Conservation (phyloP, 768 basidiomycete genomes). For the Tricholoma saponaceum region DNA sequence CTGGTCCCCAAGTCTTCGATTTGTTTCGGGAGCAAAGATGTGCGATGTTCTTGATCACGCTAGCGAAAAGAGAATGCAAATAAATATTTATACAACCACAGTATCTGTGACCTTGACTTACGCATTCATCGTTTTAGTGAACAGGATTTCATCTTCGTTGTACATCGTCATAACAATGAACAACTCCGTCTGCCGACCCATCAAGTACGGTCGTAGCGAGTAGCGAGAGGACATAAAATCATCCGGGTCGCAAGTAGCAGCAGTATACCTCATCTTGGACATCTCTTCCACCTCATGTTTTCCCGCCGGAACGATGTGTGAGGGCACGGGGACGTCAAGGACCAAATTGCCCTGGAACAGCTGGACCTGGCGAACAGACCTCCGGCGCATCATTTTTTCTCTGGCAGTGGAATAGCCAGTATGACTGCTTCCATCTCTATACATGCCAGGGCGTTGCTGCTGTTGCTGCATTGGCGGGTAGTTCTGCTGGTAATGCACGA, state of each 20-base stretch:
- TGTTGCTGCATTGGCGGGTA: slow-evolving; percentile 55
- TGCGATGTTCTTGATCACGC: slow-evolving; percentile 84
- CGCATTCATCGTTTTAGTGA: slow-evolving; percentile 82
- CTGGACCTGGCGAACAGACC: slow-evolving; percentile 75
- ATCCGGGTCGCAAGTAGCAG: slow-evolving; percentile 87
- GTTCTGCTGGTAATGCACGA: slow-evolving; percentile 47
- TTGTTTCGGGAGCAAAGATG: slow-evolving; percentile 67
- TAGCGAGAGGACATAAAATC: slow-evolving; percentile 78
- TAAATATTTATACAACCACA: not conserved
- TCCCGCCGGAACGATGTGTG: slow-evolving; percentile 69
- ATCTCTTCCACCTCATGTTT: slow-evolving; percentile 65
- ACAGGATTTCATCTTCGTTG: slow-evolving; percentile 84
- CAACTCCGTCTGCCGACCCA: slow-evolving; percentile 80
- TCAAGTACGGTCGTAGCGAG: slow-evolving; percentile 74
- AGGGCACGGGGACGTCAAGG: slow-evolving; percentile 77
- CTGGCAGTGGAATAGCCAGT: slow-evolving; percentile 64
- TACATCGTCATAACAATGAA: slow-evolving; percentile 98
- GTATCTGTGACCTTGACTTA: slow-evolving; percentile 31
- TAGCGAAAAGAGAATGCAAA: slow-evolving; percentile 22
- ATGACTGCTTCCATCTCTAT: slow-evolving; percentile 40
- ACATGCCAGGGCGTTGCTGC: slow-evolving; percentile 39
- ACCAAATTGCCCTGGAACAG: slow-evolving; percentile 82
- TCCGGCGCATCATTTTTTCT: slow-evolving; percentile 80
- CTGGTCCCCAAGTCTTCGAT: slow-evolving; percentile 82
- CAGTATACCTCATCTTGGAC: slow-evolving; percentile 84